Percentiles rank a stretch among this genome's conserved stretches.
These are phyloP conservation scores for Saururus chinensis DNA, from an alignment of 164 flowering plant genomes.

Conservation along the genomic window DNA sequence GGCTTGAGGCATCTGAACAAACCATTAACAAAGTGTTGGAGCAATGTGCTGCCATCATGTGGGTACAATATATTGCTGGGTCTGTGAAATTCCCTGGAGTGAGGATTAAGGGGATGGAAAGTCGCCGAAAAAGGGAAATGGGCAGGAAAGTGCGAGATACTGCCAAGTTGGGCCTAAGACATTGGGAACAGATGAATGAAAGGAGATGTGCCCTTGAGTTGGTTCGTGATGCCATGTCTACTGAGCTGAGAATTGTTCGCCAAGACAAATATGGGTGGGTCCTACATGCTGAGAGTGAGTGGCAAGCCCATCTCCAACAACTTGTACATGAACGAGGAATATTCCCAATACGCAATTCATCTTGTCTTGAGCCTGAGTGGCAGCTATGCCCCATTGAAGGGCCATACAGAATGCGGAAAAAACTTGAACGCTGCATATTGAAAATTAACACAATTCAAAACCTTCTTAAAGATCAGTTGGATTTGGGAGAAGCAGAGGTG, in stretches of 20 bases:
- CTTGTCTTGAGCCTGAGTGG: slow-evolving; percentile 70
- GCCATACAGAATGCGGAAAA: slow-evolving; percentile 97
- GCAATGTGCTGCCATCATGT: slow-evolving; percentile 87
- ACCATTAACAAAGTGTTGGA: slow-evolving; percentile 72
- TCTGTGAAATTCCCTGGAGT: slow-evolving; percentile 90
- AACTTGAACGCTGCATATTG: slow-evolving; percentile 74
- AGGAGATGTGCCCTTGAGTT: slow-evolving; percentile 85
- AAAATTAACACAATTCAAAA: slow-evolving; percentile 66
- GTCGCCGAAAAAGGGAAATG: slow-evolving; percentile 84
- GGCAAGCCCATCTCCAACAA: slow-evolving; percentile 93
- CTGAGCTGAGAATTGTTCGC: slow-evolving; percentile 89
- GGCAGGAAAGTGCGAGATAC: slow-evolving; percentile 58
- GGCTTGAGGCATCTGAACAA: slow-evolving; percentile 71
- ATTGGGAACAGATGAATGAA: slow-evolving; percentile 89
- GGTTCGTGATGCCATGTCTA: slow-evolving; percentile 86
- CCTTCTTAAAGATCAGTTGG: slow-evolving; percentile 46
- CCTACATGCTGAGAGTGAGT: slow-evolving; percentile 99
- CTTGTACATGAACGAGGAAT: slow-evolving; percentile 96
- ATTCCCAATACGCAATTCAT: slow-evolving; percentile 48
- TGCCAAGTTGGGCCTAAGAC: slow-evolving; percentile 52
- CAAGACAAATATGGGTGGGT: slow-evolving; percentile 99
- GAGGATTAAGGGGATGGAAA: slow-evolving; percentile 88
- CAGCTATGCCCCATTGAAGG: slow-evolving; percentile 99
- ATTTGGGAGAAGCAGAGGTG: slow-evolving; percentile 31
- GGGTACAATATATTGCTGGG: slow-evolving; percentile 91